Evolutionary conservation across 352 stramenopile species (phyloP), one percentile per base, ranked within the genome.

Genomic region (Vaucheria bursata): DNA sequence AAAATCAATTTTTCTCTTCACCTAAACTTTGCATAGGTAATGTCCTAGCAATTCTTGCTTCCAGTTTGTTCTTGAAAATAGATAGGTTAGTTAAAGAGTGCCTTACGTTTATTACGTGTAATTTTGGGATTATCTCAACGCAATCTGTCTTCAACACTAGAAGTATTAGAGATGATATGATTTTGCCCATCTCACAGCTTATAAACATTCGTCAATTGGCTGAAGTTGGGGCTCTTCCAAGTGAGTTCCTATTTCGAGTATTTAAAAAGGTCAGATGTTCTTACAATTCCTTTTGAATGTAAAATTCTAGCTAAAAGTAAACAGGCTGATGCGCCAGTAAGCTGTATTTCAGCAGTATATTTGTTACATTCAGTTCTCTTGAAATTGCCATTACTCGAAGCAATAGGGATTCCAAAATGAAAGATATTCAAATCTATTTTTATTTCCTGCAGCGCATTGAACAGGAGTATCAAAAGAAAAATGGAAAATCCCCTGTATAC

Each of bases 1-100:
- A 2, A 29, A 6, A 38, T 4, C 6, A 7, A n/a, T 38, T 3
- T 3, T 12, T 6, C 37, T 34, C 25, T 0, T 37, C 38, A 40
- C 7, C 36, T 18, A 32, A 68, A 39, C 74, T 79, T 45, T 33
- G 40, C 25, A 35, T 78, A 65, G 52, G 34, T 33, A 37, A 40
- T 68, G 75, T 65, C 40, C 67, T 80, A 50, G 71, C 53, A 2
- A 95, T 96, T 71, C 87, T 96, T 37, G 92, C 95, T 7, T 93
- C 89, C 5, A 93, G 89, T 73, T 90, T 95, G 79, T 96, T 96
- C 74, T 77, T 96, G 37, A 88, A 94, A 73, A 96, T 96, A 90
- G 90, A 90, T 36, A 82, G 80, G 34, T 86, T 96, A 37, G 90
- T 96, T 1, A 82, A 91, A 18, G 86, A 94, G 74, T 95, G 91